Percentiles rank a stretch among this genome's conserved stretches.
Evolutionary conservation across 176 grass and related monocot species (phyloP).

Genomic region (Paspalum notatum): DNA sequence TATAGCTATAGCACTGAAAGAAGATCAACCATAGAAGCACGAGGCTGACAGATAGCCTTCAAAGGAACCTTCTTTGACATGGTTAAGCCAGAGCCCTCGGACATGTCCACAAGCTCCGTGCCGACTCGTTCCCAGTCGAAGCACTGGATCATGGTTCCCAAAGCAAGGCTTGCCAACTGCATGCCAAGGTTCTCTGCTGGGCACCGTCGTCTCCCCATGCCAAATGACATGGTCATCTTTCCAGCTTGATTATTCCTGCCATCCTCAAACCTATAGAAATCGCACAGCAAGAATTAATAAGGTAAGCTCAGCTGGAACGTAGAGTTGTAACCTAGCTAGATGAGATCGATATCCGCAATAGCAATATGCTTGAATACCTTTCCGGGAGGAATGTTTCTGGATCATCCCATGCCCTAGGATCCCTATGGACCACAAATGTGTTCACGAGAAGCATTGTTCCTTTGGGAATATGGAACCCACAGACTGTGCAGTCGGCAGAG

Average conservation of each 20-base stretch:
- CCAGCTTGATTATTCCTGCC: background rate
- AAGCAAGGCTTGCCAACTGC: background rate
- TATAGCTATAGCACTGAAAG: background rate
- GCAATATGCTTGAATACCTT: too few relatives aligned
- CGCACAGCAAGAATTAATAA: too few relatives aligned
- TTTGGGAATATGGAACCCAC: background rate
- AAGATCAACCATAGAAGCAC: background rate
- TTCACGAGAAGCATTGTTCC: background rate
- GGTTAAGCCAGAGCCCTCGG: background rate
- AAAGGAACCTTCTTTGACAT: background rate
- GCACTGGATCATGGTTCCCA: slow-evolving; percentile 10
- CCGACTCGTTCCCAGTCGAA: background rate
- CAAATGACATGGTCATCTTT: background rate
- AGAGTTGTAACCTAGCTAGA: too few relatives aligned
- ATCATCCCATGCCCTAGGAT: too few relatives aligned
- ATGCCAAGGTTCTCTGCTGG: slow-evolving; percentile 11
- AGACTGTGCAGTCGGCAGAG: background rate
- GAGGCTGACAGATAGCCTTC: background rate
- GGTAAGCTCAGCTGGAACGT: too few relatives aligned
- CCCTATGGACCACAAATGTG: background rate
- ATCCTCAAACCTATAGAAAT: background rate
- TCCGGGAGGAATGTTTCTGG: too few relatives aligned
- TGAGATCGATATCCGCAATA: too few relatives aligned
- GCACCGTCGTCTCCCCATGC: slow-evolving; percentile 2
- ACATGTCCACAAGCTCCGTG: background rate